Evolutionary conservation across 202 grass and related monocot genomes (phyloP).

Genomic region (Zizania palustris): DNA sequence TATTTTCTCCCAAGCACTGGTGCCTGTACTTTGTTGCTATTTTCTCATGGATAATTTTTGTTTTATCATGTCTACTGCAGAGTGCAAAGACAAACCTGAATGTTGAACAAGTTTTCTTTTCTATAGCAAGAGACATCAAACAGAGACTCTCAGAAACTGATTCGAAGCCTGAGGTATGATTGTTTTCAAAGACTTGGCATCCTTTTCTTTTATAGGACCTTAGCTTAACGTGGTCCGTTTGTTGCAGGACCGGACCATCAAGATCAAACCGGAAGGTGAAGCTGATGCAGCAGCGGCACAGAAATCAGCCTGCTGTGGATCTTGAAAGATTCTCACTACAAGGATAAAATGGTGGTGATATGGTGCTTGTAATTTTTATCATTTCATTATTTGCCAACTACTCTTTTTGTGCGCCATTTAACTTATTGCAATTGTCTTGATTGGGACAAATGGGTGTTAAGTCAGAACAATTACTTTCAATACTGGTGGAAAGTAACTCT

Average conservation of each 20-base stretch:
- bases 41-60: neutral
- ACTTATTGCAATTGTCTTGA: constrained; percentile 47
- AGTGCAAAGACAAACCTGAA: constrained; percentile 91
- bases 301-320: constrained; percentile 70
- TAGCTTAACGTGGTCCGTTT: constrained; percentile 18
- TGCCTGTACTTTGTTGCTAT: neutral
- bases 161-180: constrained; percentile 62
- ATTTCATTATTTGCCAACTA: constrained; percentile 50
- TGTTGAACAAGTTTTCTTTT: constrained; percentile 85
- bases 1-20: constrained; percentile 2
- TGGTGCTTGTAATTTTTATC: constrained; percentile 54
- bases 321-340: constrained; percentile 27
- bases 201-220: neutral
- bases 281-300: constrained; percentile 37
- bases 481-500: constrained; percentile 33
- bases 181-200: neutral
- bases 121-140: constrained; percentile 75
- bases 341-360: constrained; percentile 39
- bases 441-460: constrained; percentile 49
- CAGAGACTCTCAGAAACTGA: constrained; percentile 75
- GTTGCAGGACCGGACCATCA: constrained; percentile 62
- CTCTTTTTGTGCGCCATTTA: constrained; percentile 41
- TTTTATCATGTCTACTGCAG: constrained; percentile 34
- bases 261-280: constrained; percentile 60
- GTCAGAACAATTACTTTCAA: constrained; percentile 41